phyloP scores from a whole-genome alignment of 148 eudicot species.

The Fagopyrum homotropicum region DNA sequence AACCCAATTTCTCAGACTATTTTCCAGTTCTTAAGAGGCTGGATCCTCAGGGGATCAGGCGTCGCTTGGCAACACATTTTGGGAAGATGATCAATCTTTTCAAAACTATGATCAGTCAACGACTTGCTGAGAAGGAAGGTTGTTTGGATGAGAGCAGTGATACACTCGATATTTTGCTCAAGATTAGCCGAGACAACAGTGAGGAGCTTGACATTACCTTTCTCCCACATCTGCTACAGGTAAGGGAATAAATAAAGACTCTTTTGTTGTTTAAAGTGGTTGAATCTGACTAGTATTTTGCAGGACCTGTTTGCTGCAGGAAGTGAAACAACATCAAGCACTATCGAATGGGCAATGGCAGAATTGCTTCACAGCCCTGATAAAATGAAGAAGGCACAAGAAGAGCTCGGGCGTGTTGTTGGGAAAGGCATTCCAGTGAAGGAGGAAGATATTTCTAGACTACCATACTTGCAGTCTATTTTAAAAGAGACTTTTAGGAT shows the following conservation, averaged over 20 bases:
- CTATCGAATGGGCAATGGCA: constrained; percentile 44
- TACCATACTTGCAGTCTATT: constrained; percentile 30
- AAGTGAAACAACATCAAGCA: constrained; percentile 28
- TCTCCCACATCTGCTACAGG: constrained; percentile 11
- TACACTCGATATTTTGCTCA: constrained; percentile 24
- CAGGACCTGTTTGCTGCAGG: constrained; percentile 9
- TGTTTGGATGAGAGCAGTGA: constrained; percentile 11
- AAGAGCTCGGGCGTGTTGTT: constrained; percentile 20
- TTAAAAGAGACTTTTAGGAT: constrained; percentile 32
- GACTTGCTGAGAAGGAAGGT: constrained; percentile 7
- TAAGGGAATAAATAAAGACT: too few species aligned
- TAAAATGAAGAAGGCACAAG: constrained; percentile 16
- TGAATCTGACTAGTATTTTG: neutral
- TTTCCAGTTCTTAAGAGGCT: constrained; percentile 20
- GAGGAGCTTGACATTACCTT: constrained; percentile 16
- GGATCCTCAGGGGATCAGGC: constrained; percentile 25
- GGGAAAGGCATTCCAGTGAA: constrained; percentile 19
- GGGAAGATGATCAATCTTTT: constrained; percentile 20
- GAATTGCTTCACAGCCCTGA: constrained; percentile 22
- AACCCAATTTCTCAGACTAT: constrained; percentile 26
- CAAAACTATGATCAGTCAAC: constrained; percentile 20
- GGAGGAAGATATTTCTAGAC: constrained; percentile 21
- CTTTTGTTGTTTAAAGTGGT: too few species aligned
- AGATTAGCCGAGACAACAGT: constrained; percentile 14
- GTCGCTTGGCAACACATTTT: constrained; percentile 16